Evolutionary conservation across 2,329 filamentous ascomycete species (phyloP).

Genomic region (Neonectria magnoliae): DNA sequence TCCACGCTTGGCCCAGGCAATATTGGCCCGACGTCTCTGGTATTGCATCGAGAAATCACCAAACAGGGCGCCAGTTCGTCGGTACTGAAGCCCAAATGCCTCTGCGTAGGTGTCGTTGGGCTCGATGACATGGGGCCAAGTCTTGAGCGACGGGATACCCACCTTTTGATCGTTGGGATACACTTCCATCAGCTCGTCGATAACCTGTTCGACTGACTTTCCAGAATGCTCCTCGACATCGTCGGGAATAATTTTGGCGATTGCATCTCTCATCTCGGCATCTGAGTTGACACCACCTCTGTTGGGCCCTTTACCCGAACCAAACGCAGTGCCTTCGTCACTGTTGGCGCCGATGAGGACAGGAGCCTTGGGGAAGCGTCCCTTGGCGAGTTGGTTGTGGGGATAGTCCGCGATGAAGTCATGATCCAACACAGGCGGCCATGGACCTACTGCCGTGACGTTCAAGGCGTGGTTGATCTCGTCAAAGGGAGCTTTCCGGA

Average conservation of each 20-base stretch:
- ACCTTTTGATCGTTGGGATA: constrained; percentile 48
- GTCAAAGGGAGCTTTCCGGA: constrained; percentile 42
- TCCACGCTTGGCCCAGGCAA: constrained; percentile 41
- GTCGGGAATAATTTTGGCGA: constrained; percentile 18
- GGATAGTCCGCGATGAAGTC: constrained; percentile 49
- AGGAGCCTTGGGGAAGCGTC: constrained; percentile 49
- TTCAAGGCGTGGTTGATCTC: constrained; percentile 40
- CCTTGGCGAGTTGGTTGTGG: constrained; percentile 44
- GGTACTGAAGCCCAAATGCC: constrained; percentile 42
- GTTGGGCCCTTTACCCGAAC: constrained; percentile 29
- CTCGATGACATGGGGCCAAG: constrained; percentile 46
- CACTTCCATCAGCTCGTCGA: constrained; percentile 35
- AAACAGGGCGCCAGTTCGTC: constrained; percentile 44
- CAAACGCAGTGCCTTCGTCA: constrained; percentile 45
- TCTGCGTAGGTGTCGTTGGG: constrained; percentile 39
- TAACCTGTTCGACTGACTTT: constrained; percentile 34
- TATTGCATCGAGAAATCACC: constrained; percentile 44
- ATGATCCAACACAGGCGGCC: constrained; percentile 46
- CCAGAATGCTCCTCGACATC: constrained; percentile 32
- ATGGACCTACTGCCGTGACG: constrained; percentile 15
- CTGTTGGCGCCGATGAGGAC: constrained; percentile 49
- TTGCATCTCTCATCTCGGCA: constrained; percentile 39
- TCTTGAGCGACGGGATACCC: constrained; percentile 48
- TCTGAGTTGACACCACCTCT: constrained; percentile 41
- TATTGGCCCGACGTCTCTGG: constrained; percentile 40